These are phyloP conservation scores for Eremothecium gossypii DNA, from an alignment of 1,139 yeast genomes.

Conservation along the genomic window DNA sequence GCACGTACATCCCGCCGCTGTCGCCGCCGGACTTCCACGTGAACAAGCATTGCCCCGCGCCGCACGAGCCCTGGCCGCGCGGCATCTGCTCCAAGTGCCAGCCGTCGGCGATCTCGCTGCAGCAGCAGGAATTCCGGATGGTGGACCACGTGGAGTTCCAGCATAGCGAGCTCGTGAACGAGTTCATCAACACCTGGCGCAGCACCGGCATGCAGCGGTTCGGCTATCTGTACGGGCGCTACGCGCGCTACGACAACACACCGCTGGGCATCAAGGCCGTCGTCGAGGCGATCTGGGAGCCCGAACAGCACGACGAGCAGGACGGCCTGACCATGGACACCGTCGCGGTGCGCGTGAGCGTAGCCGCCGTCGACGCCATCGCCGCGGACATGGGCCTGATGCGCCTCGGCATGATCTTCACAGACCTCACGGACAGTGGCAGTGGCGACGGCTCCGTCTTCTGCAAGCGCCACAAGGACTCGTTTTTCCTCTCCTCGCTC, in stretches of 20 bases:
- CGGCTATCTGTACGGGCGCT: constrained; percentile 77
- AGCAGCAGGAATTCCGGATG: constrained; percentile 86
- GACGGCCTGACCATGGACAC: constrained; percentile 70
- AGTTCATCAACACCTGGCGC: constrained; percentile 89
- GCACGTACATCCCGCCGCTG: constrained; percentile 75
- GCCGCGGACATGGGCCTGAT: constrained; percentile 55
- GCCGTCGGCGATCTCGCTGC: constrained; percentile 88
- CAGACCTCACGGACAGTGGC: constrained; percentile 86
- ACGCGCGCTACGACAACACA: constrained; percentile 57
- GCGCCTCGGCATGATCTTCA: constrained; percentile 76
- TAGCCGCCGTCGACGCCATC: constrained; percentile 47
- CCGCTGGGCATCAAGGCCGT: constrained; percentile 92
- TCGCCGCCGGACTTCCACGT: constrained; percentile 63
- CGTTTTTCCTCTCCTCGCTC: constrained; percentile 77
- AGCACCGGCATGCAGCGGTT: constrained; percentile 76
- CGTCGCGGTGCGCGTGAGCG: constrained; percentile 42
- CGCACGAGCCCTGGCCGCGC: constrained; percentile 88
- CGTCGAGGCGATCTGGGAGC: constrained; percentile 89
- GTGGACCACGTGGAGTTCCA: constrained; percentile 95
- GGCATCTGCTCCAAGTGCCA: constrained; percentile 98
- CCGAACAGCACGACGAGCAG: constrained; percentile 76
- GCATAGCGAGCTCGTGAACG: constrained; percentile 59
- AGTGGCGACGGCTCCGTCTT: constrained; percentile 78
- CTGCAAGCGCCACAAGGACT: constrained; percentile 87
- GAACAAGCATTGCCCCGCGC: constrained; percentile 55